Conservation (phyloP, 768 basidiomycete genomes). For the Calocybe cyanea region DNA sequence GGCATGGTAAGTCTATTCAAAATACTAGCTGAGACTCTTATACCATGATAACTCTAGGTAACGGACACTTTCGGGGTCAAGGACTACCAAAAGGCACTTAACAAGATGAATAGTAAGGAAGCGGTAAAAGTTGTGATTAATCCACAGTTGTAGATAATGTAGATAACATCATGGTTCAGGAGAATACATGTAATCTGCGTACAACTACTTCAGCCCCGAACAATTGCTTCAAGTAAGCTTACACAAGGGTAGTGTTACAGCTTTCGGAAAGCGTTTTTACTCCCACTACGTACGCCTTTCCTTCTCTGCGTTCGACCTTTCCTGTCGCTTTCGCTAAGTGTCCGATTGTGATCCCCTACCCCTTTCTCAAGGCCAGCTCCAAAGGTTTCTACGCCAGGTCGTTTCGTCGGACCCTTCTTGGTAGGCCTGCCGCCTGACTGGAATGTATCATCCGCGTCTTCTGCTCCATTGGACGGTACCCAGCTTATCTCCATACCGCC, state of each 20-base stretch:
- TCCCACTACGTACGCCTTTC: slow-evolving; percentile 81
- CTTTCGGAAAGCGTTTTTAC: slow-evolving; percentile 75
- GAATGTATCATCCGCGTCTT: slow-evolving; percentile 30
- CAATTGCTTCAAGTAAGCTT: background rate
- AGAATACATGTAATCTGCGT: background rate
- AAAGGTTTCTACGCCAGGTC: slow-evolving; percentile 72
- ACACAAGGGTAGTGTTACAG: slow-evolving; percentile 16
- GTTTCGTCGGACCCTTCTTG: slow-evolving; percentile 31
- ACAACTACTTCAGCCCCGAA: too few relatives aligned
- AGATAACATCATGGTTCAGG: background rate
- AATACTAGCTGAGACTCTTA: background rate
- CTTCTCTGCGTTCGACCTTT: slow-evolving; percentile 78
- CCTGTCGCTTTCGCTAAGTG: slow-evolving; percentile 62
- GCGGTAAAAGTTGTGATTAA: slow-evolving; percentile 52
- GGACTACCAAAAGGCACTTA: slow-evolving; percentile 62
- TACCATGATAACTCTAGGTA: slow-evolving; percentile 26
- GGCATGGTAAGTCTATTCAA: slow-evolving; percentile 30
- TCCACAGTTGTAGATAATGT: slow-evolving; percentile 19
- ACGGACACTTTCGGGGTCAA: slow-evolving; percentile 55
- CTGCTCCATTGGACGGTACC: slow-evolving; percentile 51
- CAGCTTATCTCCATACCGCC: slow-evolving; percentile 85
- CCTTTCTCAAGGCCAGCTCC: slow-evolving; percentile 90
- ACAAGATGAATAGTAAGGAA: slow-evolving; percentile 57
- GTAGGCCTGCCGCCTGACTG: slow-evolving; percentile 21
- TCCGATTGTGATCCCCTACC: slow-evolving; percentile 40